These are phyloP conservation scores for Suhomyces choctaworum DNA, from an alignment of 1,139 yeast species.

Conservation along the genomic window DNA sequence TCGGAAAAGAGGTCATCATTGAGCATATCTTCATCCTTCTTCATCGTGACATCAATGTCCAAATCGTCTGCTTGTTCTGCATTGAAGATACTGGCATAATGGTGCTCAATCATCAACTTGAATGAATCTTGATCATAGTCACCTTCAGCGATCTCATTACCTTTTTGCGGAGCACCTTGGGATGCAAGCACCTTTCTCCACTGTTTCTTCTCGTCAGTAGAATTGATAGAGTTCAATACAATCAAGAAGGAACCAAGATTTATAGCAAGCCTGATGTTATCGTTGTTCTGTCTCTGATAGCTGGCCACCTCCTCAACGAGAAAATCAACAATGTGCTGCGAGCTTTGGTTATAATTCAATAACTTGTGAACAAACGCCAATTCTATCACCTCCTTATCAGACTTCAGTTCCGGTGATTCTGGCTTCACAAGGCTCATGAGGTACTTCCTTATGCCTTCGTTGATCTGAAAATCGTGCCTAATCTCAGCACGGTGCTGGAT, in stretches of 20 bases:
- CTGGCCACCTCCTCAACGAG: conserved; percentile 22
- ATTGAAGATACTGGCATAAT: conserved; percentile 19
- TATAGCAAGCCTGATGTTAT: conserved; percentile 30
- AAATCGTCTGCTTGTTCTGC: conserved; percentile 10
- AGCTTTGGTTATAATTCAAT: conserved; percentile 2
- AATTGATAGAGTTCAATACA: conserved; percentile 20
- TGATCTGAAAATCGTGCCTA: conserved; percentile 4
- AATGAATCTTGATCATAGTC: conserved; percentile 9
- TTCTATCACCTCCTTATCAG: conserved; percentile 3
- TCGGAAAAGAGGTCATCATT: conserved; percentile 20
- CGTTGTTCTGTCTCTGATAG: conserved; percentile 27
- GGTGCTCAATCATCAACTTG: conserved; percentile 14
- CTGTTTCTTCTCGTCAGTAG: conserved; percentile 22
- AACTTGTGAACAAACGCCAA: conserved; percentile 2
- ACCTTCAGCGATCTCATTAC: not conserved
- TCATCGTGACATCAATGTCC: conserved; percentile 8
- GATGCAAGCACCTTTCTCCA: conserved; percentile 24
- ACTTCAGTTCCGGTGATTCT: conserved; percentile 1
- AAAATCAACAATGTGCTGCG: conserved; percentile 14
- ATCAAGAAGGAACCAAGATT: conserved; percentile 28
- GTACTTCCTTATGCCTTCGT: conserved; percentile 11
- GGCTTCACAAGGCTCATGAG: conserved; percentile 9
- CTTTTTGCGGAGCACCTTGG: not conserved
- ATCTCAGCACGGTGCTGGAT: conserved; percentile 6
- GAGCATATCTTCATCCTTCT: conserved; percentile 15